These are phyloP conservation scores for Coniochaeta sp. DNA, from an alignment of 2,329 filamentous ascomycete genomes.

Conservation along the genomic window DNA sequence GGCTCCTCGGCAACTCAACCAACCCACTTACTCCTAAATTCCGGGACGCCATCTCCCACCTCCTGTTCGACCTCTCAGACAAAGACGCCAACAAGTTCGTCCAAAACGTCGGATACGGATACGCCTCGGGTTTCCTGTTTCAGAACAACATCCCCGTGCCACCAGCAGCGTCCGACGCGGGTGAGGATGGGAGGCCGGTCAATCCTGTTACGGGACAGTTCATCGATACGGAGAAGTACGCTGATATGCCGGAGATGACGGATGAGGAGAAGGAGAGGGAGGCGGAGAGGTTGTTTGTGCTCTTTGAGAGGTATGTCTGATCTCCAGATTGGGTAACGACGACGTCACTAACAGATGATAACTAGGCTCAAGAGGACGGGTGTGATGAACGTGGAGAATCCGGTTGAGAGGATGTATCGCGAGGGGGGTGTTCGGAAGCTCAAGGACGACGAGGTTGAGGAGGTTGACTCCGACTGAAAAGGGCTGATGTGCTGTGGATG, in stretches of 20 bases:
- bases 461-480: too few relatives aligned
- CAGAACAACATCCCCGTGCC: constrained; percentile 77
- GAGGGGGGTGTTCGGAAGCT: constrained; percentile 68
- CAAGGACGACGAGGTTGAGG: constrained; percentile 49
- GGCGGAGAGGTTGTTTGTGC: constrained; percentile 79
- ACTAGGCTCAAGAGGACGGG: constrained; percentile 64
- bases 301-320: constrained; percentile 69
- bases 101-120: constrained; percentile 89
- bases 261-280: constrained; percentile 88
- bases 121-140: constrained; percentile 86
- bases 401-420: constrained; percentile 61
- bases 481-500: too few relatives aligned
- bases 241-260: constrained; percentile 68
- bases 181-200: constrained; percentile 32
- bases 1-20: constrained; percentile 70
- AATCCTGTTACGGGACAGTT: constrained; percentile 89
- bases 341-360: background rate
- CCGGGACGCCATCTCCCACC: constrained; percentile 64
- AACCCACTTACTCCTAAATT: constrained; percentile 66
- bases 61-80: constrained; percentile 83
- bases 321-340: background rate
- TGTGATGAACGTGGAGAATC: constrained; percentile 71
- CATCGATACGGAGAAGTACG: constrained; percentile 56
- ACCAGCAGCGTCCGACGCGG: constrained; percentile 33
- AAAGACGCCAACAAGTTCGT: constrained; percentile 78